Evolutionary conservation across 2,329 filamentous ascomycete species (phyloP).

Genomic region (Trichoderma aggressivum): DNA sequence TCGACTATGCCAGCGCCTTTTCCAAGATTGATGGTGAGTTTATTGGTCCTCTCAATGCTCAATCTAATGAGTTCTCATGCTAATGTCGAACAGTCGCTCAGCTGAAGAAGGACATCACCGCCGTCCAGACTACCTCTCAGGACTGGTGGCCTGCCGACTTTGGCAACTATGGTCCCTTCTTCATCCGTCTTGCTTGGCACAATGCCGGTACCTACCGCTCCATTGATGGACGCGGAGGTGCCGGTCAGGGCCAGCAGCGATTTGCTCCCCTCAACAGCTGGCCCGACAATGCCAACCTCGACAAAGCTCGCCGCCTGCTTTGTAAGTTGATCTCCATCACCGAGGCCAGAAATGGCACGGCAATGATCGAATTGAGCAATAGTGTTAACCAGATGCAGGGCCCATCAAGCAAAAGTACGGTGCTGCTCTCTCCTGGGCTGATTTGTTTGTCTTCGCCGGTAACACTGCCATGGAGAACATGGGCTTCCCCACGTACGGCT

Average conservation of each 20-base stretch:
- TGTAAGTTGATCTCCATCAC: slow-evolving; percentile 37
- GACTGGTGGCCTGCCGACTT: slow-evolving; percentile 80
- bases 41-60: slow-evolving; percentile 37
- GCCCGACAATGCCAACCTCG: slow-evolving; percentile 73
- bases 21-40: slow-evolving; percentile 57
- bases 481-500: slow-evolving; percentile 70
- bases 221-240: slow-evolving; percentile 69
- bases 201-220: slow-evolving; percentile 74
- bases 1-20: slow-evolving; percentile 70
- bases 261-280: slow-evolving; percentile 76
- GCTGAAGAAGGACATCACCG: slow-evolving; percentile 67
- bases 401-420: slow-evolving; percentile 82
- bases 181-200: slow-evolving; percentile 78
- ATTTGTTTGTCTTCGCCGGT: slow-evolving; percentile 66
- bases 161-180: slow-evolving; percentile 75
- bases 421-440: slow-evolving; percentile 76
- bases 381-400: slow-evolving; percentile 28
- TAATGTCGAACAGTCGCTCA: slow-evolving; percentile 36
- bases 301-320: slow-evolving; percentile 74
- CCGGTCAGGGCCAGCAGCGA: slow-evolving; percentile 50
- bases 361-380: background rate
- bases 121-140: slow-evolving; percentile 71
- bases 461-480: slow-evolving; percentile 75
- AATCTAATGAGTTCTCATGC: background rate
- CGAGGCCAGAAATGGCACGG: background rate